Evolutionary conservation across 352 stramenopile genomes (phyloP).

Genomic region (Pythium aquatile): DNA sequence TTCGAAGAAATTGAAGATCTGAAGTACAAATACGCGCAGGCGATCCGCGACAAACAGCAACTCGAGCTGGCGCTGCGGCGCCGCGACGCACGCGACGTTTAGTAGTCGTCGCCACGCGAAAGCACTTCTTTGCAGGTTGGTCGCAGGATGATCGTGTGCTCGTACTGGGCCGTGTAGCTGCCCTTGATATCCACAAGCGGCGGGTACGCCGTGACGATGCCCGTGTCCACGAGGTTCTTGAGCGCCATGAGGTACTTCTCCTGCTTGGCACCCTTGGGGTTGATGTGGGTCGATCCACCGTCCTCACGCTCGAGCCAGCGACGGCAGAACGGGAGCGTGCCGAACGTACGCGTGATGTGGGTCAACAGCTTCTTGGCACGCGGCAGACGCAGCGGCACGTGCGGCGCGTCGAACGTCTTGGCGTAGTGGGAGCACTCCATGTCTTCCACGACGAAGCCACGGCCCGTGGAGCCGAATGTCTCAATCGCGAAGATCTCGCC

Average conservation of each 20-base stretch:
- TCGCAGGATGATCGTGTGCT: slow-evolving; percentile 97
- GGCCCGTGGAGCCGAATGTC: slow-evolving; percentile 92
- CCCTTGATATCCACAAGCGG: slow-evolving; percentile 95
- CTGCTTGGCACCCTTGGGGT: slow-evolving; percentile 94
- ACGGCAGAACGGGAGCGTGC: slow-evolving; percentile 98
- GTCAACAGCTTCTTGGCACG: slow-evolving; percentile 94
- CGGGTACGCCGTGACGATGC: slow-evolving; percentile 95
- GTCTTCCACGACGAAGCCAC: slow-evolving; percentile 90
- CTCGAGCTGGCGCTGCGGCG: slow-evolving; percentile 41
- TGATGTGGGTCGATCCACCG: slow-evolving; percentile 92
- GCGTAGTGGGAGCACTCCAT: slow-evolving; percentile 98
- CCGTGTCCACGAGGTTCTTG: slow-evolving; percentile 97
- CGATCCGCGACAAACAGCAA: slow-evolving; percentile 72
- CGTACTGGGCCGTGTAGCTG: slow-evolving; percentile 98
- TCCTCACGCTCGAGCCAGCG: slow-evolving; percentile 97
- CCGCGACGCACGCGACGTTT: slow-evolving; percentile 12
- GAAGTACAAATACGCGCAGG: slow-evolving; percentile 93
- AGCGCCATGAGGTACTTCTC: slow-evolving; percentile 97
- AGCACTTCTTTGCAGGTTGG: slow-evolving; percentile 98
- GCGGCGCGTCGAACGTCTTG: slow-evolving; percentile 94
- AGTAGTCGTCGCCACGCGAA: slow-evolving; percentile 98
- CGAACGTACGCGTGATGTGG: slow-evolving; percentile 99
- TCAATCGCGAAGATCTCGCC: slow-evolving; percentile 98
- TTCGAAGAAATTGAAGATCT: slow-evolving; percentile 96
- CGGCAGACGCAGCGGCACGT: slow-evolving; percentile 91